phyloP scores from a whole-genome alignment of 139 green algal species.

The Astrephomene gubernaculifera region DNA sequence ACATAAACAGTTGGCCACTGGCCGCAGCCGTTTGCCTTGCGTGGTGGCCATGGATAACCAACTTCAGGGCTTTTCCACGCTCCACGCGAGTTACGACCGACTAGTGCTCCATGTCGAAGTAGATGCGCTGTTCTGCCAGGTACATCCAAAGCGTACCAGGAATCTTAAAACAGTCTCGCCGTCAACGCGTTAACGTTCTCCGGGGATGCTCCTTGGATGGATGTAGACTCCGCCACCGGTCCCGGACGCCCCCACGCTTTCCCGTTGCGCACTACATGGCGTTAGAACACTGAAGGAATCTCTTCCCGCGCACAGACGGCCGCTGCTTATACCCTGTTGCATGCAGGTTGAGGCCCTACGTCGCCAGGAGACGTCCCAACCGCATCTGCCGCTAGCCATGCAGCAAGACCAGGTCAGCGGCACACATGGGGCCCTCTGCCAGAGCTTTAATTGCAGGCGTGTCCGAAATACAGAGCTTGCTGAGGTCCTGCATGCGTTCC shows the following conservation, averaged over 20 bases:
- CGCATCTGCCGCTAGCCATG: conserved; percentile 61
- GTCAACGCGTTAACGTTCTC: too few relatives aligned
- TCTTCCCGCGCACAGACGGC: not conserved
- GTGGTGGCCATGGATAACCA: too few relatives aligned
- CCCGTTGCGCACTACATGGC: not conserved
- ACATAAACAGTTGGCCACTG: not conserved
- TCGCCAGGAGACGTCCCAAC: conserved; percentile 36
- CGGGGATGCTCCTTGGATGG: not conserved
- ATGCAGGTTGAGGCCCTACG: conserved; percentile 67
- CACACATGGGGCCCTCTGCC: too few relatives aligned
- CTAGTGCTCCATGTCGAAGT: conserved; percentile 72
- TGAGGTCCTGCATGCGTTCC: too few relatives aligned
- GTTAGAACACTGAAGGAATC: not conserved
- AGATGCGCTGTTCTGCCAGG: conserved; percentile 76
- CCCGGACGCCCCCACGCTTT: too few relatives aligned
- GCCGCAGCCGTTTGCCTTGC: not conserved
- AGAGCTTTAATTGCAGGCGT: too few relatives aligned
- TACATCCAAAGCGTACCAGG: too few relatives aligned
- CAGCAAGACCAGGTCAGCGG: conserved; percentile 78
- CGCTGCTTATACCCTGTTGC: not conserved
- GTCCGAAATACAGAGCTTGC: too few relatives aligned
- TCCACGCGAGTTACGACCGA: not conserved
- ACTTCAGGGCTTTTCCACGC: not conserved
- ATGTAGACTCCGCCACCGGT: too few relatives aligned
- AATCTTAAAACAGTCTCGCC: too few relatives aligned